Percentiles rank a stretch among this genome's conserved stretches.
Evolutionary conservation across 192 early-diverging fungal genomes (phyloP).

Genomic region (Coemansia sp.): DNA sequence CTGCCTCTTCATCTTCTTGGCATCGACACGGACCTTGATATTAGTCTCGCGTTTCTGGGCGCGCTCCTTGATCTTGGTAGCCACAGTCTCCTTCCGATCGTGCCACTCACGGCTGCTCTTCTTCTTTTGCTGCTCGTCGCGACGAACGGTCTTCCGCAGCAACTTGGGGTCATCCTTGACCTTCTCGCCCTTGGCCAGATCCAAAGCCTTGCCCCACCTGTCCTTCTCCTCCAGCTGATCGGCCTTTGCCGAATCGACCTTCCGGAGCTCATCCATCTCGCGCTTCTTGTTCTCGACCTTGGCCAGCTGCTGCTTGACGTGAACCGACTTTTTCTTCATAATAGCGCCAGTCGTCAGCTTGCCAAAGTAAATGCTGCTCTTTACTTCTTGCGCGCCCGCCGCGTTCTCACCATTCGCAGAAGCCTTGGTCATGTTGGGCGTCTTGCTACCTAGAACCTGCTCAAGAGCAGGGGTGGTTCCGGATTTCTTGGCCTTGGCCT

Average conservation of each 20-base stretch:
- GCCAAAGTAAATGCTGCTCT: constrained; percentile 44
- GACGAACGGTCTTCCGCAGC: constrained; percentile 89
- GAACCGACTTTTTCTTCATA: constrained; percentile 52
- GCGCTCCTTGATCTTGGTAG: constrained; percentile 62
- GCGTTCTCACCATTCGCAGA: not conserved
- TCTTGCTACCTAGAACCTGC: constrained; percentile 38
- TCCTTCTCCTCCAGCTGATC: constrained; percentile 68
- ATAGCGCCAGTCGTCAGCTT: constrained; percentile 36
- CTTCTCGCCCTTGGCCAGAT: constrained; percentile 84
- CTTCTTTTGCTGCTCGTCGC: constrained; percentile 76
- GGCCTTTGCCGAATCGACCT: constrained; percentile 64
- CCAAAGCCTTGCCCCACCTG: constrained; percentile 78
- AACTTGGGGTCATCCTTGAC: constrained; percentile 88
- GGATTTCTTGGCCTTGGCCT: constrained; percentile 39
- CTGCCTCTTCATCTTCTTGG: constrained; percentile 69
- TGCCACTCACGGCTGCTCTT: constrained; percentile 85
- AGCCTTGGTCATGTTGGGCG: constrained; percentile 15
- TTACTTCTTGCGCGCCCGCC: constrained; percentile 16
- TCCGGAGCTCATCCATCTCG: constrained; percentile 72
- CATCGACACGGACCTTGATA: constrained; percentile 76
- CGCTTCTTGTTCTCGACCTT: constrained; percentile 74
- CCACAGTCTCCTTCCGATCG: constrained; percentile 68
- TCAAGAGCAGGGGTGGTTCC: constrained; percentile 14
- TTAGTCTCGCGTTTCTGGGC: constrained; percentile 83
- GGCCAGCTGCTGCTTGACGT: constrained; percentile 57